Base-by-base conservation (phyloP, 805 yeast genomes). In the Sugiyamaella boreocaroliniensis region DNA sequence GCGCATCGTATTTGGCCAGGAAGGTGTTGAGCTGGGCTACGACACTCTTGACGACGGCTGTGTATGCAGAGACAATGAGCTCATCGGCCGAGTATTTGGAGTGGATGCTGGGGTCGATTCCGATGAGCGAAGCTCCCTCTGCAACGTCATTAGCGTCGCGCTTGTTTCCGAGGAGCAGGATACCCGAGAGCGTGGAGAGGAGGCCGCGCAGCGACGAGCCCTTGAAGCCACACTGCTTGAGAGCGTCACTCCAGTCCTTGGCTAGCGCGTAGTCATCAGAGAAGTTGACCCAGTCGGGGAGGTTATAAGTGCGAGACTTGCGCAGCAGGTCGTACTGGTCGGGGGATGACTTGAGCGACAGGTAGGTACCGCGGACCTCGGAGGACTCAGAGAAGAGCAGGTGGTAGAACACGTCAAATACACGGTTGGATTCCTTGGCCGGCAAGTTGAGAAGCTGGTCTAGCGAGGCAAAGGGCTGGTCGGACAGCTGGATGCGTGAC, bases 121-220 rank as follows among this genome's bases (percentile, higher is more conserved):
- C 74, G 32, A 71, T 61, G 12, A 72, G 57, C 2, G 71, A 60
- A 0, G 75, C 74, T 19, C 75, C 76, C 29, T 70, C 74, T n/a
- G 71, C 69, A 1, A 63, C 53, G 46, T 71, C 75, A 43, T 60
- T 61, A 8, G 57, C 58, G 19, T 60, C 55, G 42, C 52, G 51
- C 20, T 55, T 55, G 53, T 71, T 69, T 10, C 72, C 72, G 14
- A 71, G 56, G 11, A 71, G 61, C 26, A 71, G 60, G 47, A 71
- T 68, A 14, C 76, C 76, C 22, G 72, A 68, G 10, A 71, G 59
- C 1, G 68, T 57, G 22, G 70, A 58, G 45, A 71, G 55, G 29
- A 71, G 55, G 1, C 69, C 64, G 7, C 71, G 58, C 22, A 67
- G 56, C 12, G 63, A 50, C 26, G 69, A 63, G n/a, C 67, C 67